Evolutionary conservation across 306 rosid genomes (phyloP), one percentile per base, ranked within the genome.

Genomic region (Begonia fuchsioides): DNA sequence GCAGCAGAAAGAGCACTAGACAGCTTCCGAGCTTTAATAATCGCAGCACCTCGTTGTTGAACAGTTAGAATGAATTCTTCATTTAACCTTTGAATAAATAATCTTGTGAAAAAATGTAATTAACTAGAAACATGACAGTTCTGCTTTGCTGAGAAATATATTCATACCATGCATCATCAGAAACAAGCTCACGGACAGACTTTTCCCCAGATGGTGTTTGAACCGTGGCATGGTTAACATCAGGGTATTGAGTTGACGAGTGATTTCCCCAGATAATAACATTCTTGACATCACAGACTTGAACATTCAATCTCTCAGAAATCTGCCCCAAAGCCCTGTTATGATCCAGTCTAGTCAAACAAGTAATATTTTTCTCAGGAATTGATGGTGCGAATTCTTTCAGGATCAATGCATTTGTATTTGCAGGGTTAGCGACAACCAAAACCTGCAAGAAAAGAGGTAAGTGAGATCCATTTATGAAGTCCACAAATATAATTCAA

Each of bases 391-490:
- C 92, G 53, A 57, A 85, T 52, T 90, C 95, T 67, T 81, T 90
- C 74, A 90, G 50, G 58, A 90, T 68, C 38, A 85, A 77, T 54
- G 92, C 92, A 63, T 84, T 90, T 16, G 95, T 90, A 76, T 90
- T 85, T 50, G 95, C 94, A 10, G 98, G 98, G 70, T 90, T 80
- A 9, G 98, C 98, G 52, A 90, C 81, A 59, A 90, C 98, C 62
- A 90, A 49, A 49, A 90, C 95, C 97, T 88, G 60, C 39, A 64
- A 15, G 45, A 41, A 41, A 10, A 41, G n/a, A 11, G 9, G 45
- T n/a, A 41, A 41, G 12, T 41, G 45, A 2, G 3, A 41, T 11
- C n/a, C 45, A 13, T 41, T 41, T 6, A 4, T 2, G 3, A n/a
- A 41, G 45, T 6, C 12, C 45, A 41, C n/a, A n/a, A n/a, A n/a